Percentiles rank a stretch among this genome's conserved stretches.
phyloP scores from a whole-genome alignment of 2,329 filamentous ascomycete species.

The Penicillium palitans region DNA sequence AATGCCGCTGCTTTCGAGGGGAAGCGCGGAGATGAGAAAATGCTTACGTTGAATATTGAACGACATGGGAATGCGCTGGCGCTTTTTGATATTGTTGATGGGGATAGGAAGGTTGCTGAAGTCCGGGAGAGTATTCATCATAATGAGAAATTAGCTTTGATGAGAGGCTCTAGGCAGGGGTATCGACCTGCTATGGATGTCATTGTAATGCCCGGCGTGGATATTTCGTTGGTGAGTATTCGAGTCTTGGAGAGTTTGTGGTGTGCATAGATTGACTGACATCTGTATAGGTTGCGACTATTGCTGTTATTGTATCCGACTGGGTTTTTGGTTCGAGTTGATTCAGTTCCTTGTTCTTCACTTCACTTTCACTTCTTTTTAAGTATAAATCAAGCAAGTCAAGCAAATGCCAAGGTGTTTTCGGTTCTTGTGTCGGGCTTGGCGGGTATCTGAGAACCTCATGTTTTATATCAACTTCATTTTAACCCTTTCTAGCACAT shows the following conservation, averaged over 20 bases:
- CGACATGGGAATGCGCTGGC: constrained; percentile 15
- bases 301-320: constrained; percentile 25
- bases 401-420: constrained; percentile 9
- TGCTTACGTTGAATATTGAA: constrained; percentile 16
- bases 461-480: not conserved
- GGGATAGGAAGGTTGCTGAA: constrained; percentile 23
- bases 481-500: not conserved
- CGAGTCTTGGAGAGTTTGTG: not conserved
- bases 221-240: constrained; percentile 26
- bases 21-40: constrained; percentile 12
- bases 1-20: constrained; percentile 12
- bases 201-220: constrained; percentile 26
- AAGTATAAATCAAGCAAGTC: not conserved
- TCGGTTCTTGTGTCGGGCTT: not conserved
- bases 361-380: not conserved
- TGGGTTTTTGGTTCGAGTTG: constrained; percentile 21
- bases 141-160: constrained; percentile 25
- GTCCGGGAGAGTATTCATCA: constrained; percentile 24
- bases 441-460: not conserved
- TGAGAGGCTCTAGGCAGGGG: constrained; percentile 5
- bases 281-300: constrained; percentile 17
- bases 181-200: constrained; percentile 30
- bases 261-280: not conserved
- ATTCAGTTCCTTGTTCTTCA: not conserved
- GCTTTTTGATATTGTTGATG: constrained; percentile 25